Conservation (phyloP, 768 basidiomycete species). For the Psilocybe cubensis region DNA sequence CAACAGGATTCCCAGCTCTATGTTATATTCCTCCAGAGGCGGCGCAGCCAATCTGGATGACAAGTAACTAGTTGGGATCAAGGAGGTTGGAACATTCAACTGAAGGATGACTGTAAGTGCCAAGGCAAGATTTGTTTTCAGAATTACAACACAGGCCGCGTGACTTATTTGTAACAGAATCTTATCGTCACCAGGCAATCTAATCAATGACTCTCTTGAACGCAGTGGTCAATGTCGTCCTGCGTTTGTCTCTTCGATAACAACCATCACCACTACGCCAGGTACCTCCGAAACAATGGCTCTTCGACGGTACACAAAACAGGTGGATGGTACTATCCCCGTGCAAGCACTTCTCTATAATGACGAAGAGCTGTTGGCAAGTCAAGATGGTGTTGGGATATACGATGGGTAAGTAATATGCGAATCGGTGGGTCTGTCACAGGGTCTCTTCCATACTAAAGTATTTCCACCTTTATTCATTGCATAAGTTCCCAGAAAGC, state of each 20-base stretch:
- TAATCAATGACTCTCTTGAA: neutral
- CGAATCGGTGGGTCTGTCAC: slow-evolving; percentile 9
- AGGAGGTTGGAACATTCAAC: neutral
- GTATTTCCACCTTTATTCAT: slow-evolving; percentile 22
- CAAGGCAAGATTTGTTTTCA: neutral
- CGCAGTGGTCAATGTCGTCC: neutral
- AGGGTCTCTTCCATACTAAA: slow-evolving; percentile 9
- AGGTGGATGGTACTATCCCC: slow-evolving; percentile 79
- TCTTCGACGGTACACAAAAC: slow-evolving; percentile 55
- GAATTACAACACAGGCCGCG: slow-evolving; percentile 6
- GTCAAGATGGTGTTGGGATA: slow-evolving; percentile 83
- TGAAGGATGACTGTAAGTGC: slow-evolving; percentile 5
- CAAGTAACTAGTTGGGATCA: slow-evolving; percentile 3
- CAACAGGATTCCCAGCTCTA: slow-evolving; percentile 11
- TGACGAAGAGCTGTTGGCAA: slow-evolving; percentile 76
- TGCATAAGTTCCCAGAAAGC: slow-evolving; percentile 78
- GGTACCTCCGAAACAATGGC: slow-evolving; percentile 39
- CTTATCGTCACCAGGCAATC: neutral
- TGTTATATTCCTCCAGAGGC: slow-evolving; percentile 6
- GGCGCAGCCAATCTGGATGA: neutral
- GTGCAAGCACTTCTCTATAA: slow-evolving; percentile 75
- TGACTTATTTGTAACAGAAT: neutral
- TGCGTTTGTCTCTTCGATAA: neutral
- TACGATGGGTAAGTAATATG: slow-evolving; percentile 79
- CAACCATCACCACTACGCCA: neutral